These are phyloP conservation scores for Mycena citricolor DNA, from an alignment of 1,284 basidiomycete species.

Conservation along the genomic window DNA sequence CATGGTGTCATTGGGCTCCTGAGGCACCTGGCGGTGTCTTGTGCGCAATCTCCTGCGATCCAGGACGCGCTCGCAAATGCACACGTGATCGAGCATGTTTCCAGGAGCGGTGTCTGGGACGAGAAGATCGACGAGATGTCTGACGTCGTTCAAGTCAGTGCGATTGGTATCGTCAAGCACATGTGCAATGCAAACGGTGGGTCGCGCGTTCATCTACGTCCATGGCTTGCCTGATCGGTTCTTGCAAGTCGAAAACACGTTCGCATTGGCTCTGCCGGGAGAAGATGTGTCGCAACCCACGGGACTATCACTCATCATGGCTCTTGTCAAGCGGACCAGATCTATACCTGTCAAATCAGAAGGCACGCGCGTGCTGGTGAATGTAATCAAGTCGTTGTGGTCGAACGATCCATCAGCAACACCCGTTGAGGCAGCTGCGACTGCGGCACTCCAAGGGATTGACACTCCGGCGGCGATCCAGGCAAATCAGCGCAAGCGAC, in stretches of 20 bases:
- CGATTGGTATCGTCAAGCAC: constrained; percentile 88
- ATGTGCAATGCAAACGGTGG: constrained; percentile 76
- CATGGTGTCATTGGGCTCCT: constrained; percentile 83
- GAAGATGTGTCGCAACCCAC: constrained; percentile 32
- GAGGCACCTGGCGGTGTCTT: constrained; percentile 80
- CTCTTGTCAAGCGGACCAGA: constrained; percentile 77
- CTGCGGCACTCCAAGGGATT: constrained; percentile 26
- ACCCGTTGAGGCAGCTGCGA: constrained; percentile 24
- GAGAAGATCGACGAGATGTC: constrained; percentile 71
- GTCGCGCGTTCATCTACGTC: constrained; percentile 26
- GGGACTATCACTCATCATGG: constrained; percentile 70
- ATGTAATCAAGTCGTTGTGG: constrained; percentile 74
- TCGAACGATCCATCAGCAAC: constrained; percentile 43
- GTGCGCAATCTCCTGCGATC: constrained; percentile 59
- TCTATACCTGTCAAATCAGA: constrained; percentile 85
- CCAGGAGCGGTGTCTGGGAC: constrained; percentile 71
- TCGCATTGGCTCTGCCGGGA: constrained; percentile 48
- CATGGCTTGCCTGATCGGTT: constrained; percentile 11
- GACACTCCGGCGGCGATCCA: constrained; percentile 27
- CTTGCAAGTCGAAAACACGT: constrained; percentile 61
- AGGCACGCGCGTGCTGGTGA: constrained; percentile 85
- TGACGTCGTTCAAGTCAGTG: constrained; percentile 83
- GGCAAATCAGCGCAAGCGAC: constrained; percentile 47
- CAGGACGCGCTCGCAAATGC: constrained; percentile 62
- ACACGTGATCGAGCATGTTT: constrained; percentile 61